Conservation (phyloP, 495 filamentous ascomycete species). For the Glutinoglossum americanum region DNA sequence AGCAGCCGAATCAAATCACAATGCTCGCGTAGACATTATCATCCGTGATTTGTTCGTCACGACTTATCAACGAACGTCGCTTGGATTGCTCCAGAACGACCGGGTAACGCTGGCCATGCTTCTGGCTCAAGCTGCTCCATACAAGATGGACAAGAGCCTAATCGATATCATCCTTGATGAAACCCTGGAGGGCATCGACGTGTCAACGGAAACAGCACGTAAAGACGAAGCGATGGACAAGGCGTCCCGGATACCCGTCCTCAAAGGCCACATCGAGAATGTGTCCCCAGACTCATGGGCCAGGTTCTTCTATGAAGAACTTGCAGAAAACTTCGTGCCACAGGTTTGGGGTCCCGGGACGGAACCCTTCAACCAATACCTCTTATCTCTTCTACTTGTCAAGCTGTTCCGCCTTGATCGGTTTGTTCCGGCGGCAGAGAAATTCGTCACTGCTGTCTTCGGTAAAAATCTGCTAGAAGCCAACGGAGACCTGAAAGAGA, state of each 20-base stretch:
- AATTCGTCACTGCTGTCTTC: conserved; percentile 75
- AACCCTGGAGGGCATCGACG: conserved; percentile 49
- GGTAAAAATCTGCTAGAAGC: conserved; percentile 64
- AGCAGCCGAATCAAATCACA: conserved; percentile 48
- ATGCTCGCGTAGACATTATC: conserved; percentile 63
- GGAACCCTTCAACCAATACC: conserved; percentile 46
- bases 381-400: conserved; percentile 67
- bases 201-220: conserved; percentile 42
- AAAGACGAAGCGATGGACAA: conserved; percentile 47
- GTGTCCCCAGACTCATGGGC: conserved; percentile 49
- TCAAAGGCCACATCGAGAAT: conserved; percentile 49
- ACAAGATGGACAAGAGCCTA: conserved; percentile 74
- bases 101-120: conserved; percentile 89
- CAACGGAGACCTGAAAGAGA: conserved; percentile 63
- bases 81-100: conserved; percentile 87
- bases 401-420: conserved; percentile 91
- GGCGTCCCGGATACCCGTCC: conserved; percentile 42
- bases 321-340: conserved; percentile 76
- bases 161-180: conserved; percentile 74
- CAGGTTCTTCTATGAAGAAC: conserved; percentile 60
- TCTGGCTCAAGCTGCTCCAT: conserved; percentile 80
- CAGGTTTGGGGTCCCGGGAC: conserved; percentile 45
- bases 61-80: conserved; percentile 77
- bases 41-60: conserved; percentile 72
- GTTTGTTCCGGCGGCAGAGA: conserved; percentile 78